Evolutionary conservation across 331 rosid species (phyloP).

Genomic region (Cucumis variabilis): DNA sequence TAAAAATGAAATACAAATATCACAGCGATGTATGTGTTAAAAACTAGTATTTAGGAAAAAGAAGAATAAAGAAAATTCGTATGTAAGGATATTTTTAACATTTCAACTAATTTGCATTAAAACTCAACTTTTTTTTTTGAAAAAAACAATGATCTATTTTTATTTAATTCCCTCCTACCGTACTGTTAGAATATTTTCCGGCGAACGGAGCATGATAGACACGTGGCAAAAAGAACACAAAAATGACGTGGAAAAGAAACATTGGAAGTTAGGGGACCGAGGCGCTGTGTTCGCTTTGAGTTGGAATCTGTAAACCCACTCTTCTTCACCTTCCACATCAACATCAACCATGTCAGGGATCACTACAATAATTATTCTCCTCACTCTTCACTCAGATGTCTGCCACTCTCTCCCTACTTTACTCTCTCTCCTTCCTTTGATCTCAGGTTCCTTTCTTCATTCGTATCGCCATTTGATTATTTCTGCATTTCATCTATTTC

Average conservation of each 20-base stretch:
- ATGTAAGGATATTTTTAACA: too few species aligned
- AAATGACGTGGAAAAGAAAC: not conserved
- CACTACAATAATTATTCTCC: not conserved
- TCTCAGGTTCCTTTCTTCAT: not conserved
- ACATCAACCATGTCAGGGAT: not conserved
- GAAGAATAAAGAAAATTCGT: too few species aligned
- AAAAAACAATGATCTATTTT: too few species aligned
- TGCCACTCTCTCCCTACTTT: not conserved
- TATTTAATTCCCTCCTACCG: too few species aligned
- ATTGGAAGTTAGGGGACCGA: slow-evolving; percentile 9
- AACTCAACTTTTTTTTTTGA: too few species aligned
- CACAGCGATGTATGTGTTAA: too few species aligned
- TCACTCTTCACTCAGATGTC: slow-evolving; percentile 3
- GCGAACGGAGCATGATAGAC: not conserved
- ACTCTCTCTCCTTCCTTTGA: not conserved
- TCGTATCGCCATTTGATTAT: not conserved
- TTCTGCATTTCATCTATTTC: not conserved
- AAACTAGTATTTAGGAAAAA: too few species aligned
- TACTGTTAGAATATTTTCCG: too few species aligned
- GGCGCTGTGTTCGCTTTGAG: not conserved
- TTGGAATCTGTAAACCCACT: slow-evolving; percentile 26
- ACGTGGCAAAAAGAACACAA: not conserved
- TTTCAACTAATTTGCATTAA: too few species aligned
- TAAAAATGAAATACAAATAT: too few species aligned
- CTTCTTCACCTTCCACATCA: not conserved